Evolutionary conservation across 208 protist genomes (phyloP), one percentile per base, ranked within the genome.

Genomic region (Leishmania martiniquensis): DNA sequence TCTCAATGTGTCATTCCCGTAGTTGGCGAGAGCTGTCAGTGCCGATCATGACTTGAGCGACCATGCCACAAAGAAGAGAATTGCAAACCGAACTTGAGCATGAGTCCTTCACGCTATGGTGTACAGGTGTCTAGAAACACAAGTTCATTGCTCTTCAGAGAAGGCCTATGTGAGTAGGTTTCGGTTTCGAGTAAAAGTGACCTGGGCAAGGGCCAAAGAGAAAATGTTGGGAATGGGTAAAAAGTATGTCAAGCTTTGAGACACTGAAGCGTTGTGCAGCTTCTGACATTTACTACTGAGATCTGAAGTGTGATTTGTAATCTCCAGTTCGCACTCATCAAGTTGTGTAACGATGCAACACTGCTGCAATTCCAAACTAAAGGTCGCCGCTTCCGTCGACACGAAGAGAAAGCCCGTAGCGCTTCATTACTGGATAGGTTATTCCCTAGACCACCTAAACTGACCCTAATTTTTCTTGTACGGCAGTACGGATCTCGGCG

Each of bases 1-100:
- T 72, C 7, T 51, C 81, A 51, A 88, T 57, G 5, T 76, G 66
- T 72, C 66, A 10, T 72, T 78, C 67, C 81, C 74, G 66, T 84
- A 78, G 65, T 82, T 42, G 5, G 39, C 45, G 9, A 68, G 15
- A 0, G 44, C 29, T 7, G 57, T 68, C 20, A n/a, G 72, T 44
- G 29, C 45, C 29, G 45, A 57, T 12, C 59, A 68, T n/a, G n/a
- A n/a, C n/a, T n/a, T n/a, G n/a, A n/a, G n/a, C n/a, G n/a, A n/a
- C n/a, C n/a, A n/a, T n/a, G n/a, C n/a, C 32, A 51, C 25, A 20
- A 51, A 51, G n/a, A 68, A 68, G 22, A 67, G 44, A 45, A 49
- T 12, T 63, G 57, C 2, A 7, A 63, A n/a, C n/a, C n/a, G n/a
- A n/a, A n/a, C n/a, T n/a, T n/a, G n/a, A n/a, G n/a, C n/a, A n/a